These are phyloP conservation scores for Kluyveromyces nonfermentans DNA, from an alignment of 805 yeast genomes.

Conservation along the genomic window DNA sequence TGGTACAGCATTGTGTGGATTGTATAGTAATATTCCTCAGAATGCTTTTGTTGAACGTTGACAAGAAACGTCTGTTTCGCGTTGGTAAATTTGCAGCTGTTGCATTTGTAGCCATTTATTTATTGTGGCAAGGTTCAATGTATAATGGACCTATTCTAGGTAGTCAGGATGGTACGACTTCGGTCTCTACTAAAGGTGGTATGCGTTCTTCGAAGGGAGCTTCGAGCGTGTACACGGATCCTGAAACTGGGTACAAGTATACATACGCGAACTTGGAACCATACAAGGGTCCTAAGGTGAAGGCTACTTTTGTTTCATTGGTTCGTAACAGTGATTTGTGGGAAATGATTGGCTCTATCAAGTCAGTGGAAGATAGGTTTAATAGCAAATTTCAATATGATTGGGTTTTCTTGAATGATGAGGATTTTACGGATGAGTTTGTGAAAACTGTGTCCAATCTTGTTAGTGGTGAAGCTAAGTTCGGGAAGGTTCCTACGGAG, in stretches of 20 bases:
- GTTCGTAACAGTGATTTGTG: constrained; percentile 60
- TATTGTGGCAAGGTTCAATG: constrained; percentile 11
- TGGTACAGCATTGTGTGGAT: no score
- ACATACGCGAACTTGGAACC: constrained; percentile 9
- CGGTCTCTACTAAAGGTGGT: neutral
- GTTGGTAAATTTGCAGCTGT: constrained; percentile 11
- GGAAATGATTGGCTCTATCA: constrained; percentile 51
- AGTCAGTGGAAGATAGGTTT: constrained; percentile 70
- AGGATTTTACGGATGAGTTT: constrained; percentile 64
- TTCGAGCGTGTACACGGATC: neutral
- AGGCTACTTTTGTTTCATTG: constrained; percentile 41
- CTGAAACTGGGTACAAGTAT: constrained; percentile 10
- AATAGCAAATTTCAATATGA: constrained; percentile 70
- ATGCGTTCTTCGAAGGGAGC: neutral
- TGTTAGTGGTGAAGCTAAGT: constrained; percentile 59
- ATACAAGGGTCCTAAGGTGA: constrained; percentile 13
- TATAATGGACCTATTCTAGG: neutral
- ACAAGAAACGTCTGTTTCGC: constrained; percentile 10
- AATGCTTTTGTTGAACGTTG: constrained; percentile 10
- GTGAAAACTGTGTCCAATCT: constrained; percentile 41
- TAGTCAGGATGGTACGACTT: neutral
- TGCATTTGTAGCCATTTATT: constrained; percentile 11
- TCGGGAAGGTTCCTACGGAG: constrained; percentile 62
- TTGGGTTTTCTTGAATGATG: constrained; percentile 89
- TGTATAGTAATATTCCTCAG: no score